Evolutionary conservation across 2,329 filamentous ascomycete species (phyloP), one percentile per base, ranked within the genome.

Genomic region (Fusarium graminum): DNA sequence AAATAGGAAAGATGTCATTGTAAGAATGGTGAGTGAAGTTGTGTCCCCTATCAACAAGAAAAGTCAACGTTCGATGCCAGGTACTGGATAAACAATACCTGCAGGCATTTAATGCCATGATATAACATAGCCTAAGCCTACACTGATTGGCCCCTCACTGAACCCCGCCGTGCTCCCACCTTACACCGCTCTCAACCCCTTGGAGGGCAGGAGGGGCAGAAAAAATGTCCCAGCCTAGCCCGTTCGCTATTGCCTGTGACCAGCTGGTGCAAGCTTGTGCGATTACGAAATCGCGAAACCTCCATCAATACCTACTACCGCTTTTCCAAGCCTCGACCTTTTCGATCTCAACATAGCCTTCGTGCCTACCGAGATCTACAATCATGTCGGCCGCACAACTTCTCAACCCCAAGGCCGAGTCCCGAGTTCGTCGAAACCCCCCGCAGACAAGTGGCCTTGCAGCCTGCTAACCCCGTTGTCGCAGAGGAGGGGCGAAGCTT

Each of bases 371-470:
- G 53, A 65, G 53, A 67, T 65, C 55, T 64, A 53, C 60, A 72
- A 78, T 65, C 51, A 98, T 98, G 95, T 98, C 94, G 82, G 95
- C 95, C 74, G 94, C 95, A 77, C 94, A 98, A 84, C 90, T 99
- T 76, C 90, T 99, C 71, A 99, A 99, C 82, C 95, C 95, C 65
- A 99, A 99, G 86, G 95, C 95, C 76, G 95, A 99, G 85, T 97
- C 94, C 74, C 90, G 95, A 82, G 93, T 96, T 85, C 75, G 91
- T 83, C 65, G 69, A 60, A 44, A 40, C 45, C 51, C 63, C 52
- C 55, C 59, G 50, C 65, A 67, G 60, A 63, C 59, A 69, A 60
- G 63, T 52, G 56, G 53, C 51, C 56, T 59, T 39, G 56, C 34
- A 50, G 56, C 63, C 60, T 72, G 70, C 71, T 72, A 74, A 71